A percentile compares a stretch with the other conserved stretches of the same genome.
phyloP scores from a whole-genome alignment of 306 rosid species.

The Mucuna pruriens region DNA sequence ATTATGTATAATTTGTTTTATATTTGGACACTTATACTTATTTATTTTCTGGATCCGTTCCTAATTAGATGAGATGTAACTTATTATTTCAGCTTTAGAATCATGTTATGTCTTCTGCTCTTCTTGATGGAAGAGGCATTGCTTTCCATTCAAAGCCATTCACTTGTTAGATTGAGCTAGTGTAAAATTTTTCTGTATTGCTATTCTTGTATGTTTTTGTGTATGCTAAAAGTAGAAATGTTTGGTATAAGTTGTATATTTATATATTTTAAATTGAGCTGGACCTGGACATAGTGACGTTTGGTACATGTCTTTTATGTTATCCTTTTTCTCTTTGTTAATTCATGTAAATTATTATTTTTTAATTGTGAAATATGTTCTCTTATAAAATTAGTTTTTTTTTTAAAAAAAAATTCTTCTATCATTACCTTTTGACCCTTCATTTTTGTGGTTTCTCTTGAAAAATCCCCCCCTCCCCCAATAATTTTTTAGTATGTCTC shows the following conservation, averaged over 20 bases:
- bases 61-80: not conserved
- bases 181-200: not conserved
- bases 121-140: not conserved
- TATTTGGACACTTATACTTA: not conserved
- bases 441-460: not conserved
- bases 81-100: not conserved
- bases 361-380: too few species aligned
- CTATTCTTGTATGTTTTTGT: too few species aligned
- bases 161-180: not conserved
- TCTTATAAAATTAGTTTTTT: too few species aligned
- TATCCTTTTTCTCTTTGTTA: constrained; percentile 5
- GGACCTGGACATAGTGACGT: not conserved
- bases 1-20: not conserved
- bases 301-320: not conserved
- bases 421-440: not conserved
- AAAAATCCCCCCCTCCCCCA: not conserved
- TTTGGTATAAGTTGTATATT: not conserved
- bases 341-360: not conserved
- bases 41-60: not conserved
- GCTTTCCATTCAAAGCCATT: not conserved
- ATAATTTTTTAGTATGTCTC: not conserved
- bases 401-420: too few species aligned
- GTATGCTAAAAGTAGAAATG: too few species aligned
- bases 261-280: not conserved
- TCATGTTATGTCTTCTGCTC: not conserved